Base-by-base conservation (phyloP, 257 asterid genomes). In the Vinca minor region DNA sequence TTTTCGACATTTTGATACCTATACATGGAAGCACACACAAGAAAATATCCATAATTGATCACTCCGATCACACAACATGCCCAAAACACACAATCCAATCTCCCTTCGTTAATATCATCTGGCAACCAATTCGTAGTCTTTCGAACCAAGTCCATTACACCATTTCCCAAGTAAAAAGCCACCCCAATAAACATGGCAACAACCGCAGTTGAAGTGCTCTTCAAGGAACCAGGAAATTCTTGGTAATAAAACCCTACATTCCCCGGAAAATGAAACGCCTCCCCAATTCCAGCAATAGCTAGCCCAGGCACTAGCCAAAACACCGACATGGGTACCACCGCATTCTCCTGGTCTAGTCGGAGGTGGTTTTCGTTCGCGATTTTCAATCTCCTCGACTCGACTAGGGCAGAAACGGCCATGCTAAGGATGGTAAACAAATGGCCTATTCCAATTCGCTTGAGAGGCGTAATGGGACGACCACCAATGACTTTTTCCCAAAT, bases 51-150 rank as follows among this genome's bases (percentile, higher is more conserved):
- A 35, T 78, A 77, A 69, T 85, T 88, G 21, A 72, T 5, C 2
- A 73, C 82, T 55, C 85, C 94, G 10, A 84, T 34, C 0, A 67
- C 45, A 68, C 85, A 78, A 36, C 83, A 83, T n/a, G 71, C 21
- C 96, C 96, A 88, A 26, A 75, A 88, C 59, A 88, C 80, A 42
- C 82, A 74, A 59, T 88, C 92, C 8, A 88, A 58, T 77, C 88
- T 81, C 69, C 96, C 96, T 3, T 80, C 10, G 26, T 86, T 76
- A 13, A 88, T 81, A 42, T 88, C 58, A 23, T 88, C 88, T 1
- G 80, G 96, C 71, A 88, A 71, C 96, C 96, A 78, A 9, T 71
- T 73, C 1, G 93, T 78, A 1, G 69, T 46, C 50, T 63, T 71
- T 5, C 69, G 70, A 13, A 84, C 70, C 13, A 81, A 54, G 74